Conservation (phyloP, 169 alveolate species). For the Plasmodium coatneyi region DNA sequence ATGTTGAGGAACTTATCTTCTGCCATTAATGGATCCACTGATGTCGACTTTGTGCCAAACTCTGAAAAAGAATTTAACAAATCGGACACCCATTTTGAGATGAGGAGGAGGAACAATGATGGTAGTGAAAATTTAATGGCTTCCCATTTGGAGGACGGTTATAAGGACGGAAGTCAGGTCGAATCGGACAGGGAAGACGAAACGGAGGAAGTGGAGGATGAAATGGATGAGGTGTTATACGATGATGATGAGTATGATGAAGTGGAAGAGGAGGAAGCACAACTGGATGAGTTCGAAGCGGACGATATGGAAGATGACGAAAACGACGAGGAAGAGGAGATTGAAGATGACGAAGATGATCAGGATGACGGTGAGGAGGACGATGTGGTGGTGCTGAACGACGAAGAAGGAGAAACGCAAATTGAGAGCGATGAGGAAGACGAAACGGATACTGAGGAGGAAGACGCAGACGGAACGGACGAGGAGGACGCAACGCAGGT, state of each 20-base stretch:
- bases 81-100: neutral
- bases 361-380: neutral
- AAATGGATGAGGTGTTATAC: neutral
- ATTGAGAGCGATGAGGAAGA: conserved; percentile 1
- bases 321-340: neutral
- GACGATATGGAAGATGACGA: neutral
- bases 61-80: conserved; percentile 7
- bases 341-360: neutral
- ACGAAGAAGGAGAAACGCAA: neutral
- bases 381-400: neutral
- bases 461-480: neutral
- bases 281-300: neutral
- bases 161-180: neutral
- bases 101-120: neutral
- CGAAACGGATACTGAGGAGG: neutral
- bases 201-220: neutral
- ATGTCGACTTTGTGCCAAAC: neutral
- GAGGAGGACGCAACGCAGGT: neutral
- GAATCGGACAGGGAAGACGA: neutral
- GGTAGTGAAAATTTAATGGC: neutral
- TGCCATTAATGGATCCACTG: conserved; percentile 9
- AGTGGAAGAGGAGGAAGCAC: conserved; percentile 12
- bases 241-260: neutral
- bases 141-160: neutral
- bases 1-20: conserved; percentile 21